These are phyloP conservation scores for Telopea speciosissima DNA, from an alignment of 177 flowering plant genomes.

Conservation along the genomic window DNA sequence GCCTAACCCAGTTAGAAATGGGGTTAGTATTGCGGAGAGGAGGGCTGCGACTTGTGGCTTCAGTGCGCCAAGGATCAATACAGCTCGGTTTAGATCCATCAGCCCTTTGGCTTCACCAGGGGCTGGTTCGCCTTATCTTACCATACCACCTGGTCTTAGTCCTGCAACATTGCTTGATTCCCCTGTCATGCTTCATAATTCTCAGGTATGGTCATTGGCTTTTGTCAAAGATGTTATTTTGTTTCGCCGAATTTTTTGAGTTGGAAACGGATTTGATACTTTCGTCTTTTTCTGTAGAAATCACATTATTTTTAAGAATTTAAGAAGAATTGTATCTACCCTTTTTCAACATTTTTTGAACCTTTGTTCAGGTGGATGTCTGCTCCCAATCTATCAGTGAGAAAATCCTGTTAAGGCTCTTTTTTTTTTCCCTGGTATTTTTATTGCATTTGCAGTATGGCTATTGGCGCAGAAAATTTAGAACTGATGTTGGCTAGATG, in stretches of 20 bases:
- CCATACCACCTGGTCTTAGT: slow-evolving; percentile 72
- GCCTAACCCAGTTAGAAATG: slow-evolving; percentile 11
- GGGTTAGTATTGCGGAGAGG: slow-evolving; percentile 62
- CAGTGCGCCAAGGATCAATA: slow-evolving; percentile 43
- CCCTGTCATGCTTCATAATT: slow-evolving; percentile 58
- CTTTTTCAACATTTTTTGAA: too few species aligned
- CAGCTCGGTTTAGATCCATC: slow-evolving; percentile 29
- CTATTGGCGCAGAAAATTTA: too few species aligned
- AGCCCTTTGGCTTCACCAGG: slow-evolving; percentile 38
- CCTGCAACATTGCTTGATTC: slow-evolving; percentile 69
- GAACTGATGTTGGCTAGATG: neutral
- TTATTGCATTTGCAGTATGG: too few species aligned
- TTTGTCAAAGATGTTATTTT: neutral
- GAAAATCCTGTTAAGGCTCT: too few species aligned
- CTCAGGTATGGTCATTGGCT: slow-evolving; percentile 13
- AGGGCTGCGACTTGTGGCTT: slow-evolving; percentile 45
- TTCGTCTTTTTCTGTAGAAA: neutral
- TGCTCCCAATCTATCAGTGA: too few species aligned
- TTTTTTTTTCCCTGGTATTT: too few species aligned
- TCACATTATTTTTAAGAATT: too few species aligned
- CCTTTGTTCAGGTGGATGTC: too few species aligned
- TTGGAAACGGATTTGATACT: neutral
- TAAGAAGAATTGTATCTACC: too few species aligned
- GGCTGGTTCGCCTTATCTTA: slow-evolving; percentile 44
- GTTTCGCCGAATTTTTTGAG: neutral